Evolutionary conservation across 2,329 filamentous ascomycete genomes (phyloP).

Genomic region (Beauveria pseudobassiana): DNA sequence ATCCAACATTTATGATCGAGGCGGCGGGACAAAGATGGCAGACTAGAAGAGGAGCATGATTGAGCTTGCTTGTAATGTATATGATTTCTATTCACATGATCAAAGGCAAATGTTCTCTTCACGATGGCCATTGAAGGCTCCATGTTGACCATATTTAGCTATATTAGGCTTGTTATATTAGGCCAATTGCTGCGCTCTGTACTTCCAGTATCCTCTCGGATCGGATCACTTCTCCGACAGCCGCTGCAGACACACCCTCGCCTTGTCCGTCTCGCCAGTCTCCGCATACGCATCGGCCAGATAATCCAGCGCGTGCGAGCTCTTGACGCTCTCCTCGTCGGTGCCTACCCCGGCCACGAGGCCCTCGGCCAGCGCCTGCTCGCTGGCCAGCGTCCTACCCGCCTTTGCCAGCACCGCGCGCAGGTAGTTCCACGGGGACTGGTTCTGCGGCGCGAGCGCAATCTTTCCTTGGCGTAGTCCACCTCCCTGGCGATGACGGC

Average conservation of each 20-base stretch:
- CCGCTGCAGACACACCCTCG: slow-evolving; percentile 62
- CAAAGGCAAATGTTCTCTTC: too few relatives aligned
- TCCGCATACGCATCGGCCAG: slow-evolving; percentile 61
- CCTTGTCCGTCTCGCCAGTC: slow-evolving; percentile 50
- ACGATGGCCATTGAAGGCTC: too few relatives aligned
- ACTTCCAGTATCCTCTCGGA: slow-evolving; percentile 89
- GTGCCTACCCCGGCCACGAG: slow-evolving; percentile 43
- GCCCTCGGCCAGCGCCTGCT: slow-evolving; percentile 41
- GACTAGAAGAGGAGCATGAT: background rate
- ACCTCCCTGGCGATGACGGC: slow-evolving; percentile 68
- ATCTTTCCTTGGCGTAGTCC: slow-evolving; percentile 65
- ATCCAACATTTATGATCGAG: too few relatives aligned
- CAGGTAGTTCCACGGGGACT: slow-evolving; percentile 90
- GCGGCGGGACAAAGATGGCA: background rate
- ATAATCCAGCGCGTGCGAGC: slow-evolving; percentile 63
- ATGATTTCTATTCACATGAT: background rate
- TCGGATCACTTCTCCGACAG: slow-evolving; percentile 81
- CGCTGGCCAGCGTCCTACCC: slow-evolving; percentile 38
- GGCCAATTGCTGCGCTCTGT: slow-evolving; percentile 24
- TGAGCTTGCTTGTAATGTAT: background rate
- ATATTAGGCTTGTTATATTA: background rate
- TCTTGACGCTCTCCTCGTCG: slow-evolving; percentile 45
- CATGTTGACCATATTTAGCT: too few relatives aligned
- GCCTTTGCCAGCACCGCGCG: slow-evolving; percentile 66
- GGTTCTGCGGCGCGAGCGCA: slow-evolving; percentile 78